Evolutionary conservation across 78 protist genomes (phyloP), one percentile per base, ranked within the genome.

Genomic region (Paratrimastix pyriformis): DNA sequence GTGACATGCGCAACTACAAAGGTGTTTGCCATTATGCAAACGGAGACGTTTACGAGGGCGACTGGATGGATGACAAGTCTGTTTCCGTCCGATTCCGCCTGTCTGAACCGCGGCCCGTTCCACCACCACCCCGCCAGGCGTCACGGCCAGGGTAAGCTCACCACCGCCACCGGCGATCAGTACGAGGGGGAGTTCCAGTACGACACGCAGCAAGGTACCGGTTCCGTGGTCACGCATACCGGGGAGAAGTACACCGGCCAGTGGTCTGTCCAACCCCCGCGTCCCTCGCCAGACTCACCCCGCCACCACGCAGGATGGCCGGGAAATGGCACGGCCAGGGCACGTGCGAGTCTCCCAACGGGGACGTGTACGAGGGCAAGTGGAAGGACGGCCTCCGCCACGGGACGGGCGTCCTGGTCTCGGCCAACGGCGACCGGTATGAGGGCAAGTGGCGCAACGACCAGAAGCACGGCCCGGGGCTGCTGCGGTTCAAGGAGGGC

Each of bases 151-250:
- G 68, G 68, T 29, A 62, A 62, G 68, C 15, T 62, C 42, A 15
- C 18, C 68, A 29, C 15, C 21, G 45, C 68, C 45, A 62, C 15
- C 68, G 18, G 18, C 29, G 68, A 62, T 21, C 26, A 26, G 37
- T 62, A 62, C 18, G 68, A 62, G 21, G 68, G 68, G 26, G 68
- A 62, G 68, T 62, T 62, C 18, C 42, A 29, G 68, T 29, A 62
- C 68, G 18, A 62, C 68, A 62, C 21, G 68, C 29, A 21, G 18
- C 68, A 62, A 15, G 68, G 68, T 11, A 62, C 11, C 26, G 68
- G 68, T 15, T 29, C 68, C 42, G 15, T 62, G 26, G 11, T 26
- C 45, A 15, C 21, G 68, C 11, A 21, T 33, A 62, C 15, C 18
- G 68, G 68, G 21, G 68, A 62, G 42, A 62, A 62, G 18, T 62